These are phyloP conservation scores for Xylaria scruposa DNA, from an alignment of 495 filamentous ascomycete genomes.

Conservation along the genomic window DNA sequence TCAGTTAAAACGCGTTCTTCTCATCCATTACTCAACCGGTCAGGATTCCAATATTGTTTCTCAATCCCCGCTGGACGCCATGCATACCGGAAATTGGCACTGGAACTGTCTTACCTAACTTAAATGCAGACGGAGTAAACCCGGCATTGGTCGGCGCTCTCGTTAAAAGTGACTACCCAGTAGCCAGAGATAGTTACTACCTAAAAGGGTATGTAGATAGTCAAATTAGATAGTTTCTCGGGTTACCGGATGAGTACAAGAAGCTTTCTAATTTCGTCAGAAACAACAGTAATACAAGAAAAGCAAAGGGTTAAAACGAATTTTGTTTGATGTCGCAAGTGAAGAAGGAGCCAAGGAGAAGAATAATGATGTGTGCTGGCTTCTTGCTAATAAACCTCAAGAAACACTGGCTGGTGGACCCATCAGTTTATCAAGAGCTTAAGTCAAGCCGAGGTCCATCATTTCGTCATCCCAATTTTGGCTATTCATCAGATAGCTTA, in stretches of 20 bases:
- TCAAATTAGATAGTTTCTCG: background rate
- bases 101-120: slow-evolving; percentile 4
- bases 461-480: background rate
- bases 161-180: background rate
- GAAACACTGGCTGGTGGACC: slow-evolving; percentile 4
- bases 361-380: background rate
- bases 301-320: background rate
- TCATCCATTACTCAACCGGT: background rate
- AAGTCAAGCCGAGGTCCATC: slow-evolving; percentile 25
- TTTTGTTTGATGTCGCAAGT: background rate
- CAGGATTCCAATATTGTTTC: background rate
- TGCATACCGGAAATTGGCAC: background rate
- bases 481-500: background rate
- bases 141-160: slow-evolving; percentile 5
- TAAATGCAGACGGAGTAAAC: background rate
- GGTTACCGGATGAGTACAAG: slow-evolving; percentile 5
- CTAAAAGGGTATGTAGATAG: background rate
- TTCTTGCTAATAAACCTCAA: slow-evolving; percentile 11
- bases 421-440: background rate
- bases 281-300: background rate
- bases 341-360: background rate
- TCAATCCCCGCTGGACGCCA: too few relatives aligned
- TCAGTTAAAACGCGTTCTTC: background rate
- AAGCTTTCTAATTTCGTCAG: background rate
- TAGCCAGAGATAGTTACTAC: slow-evolving; percentile 4